Conservation (phyloP, 202 grass and related monocot genomes). For the Musa balbisiana region DNA sequence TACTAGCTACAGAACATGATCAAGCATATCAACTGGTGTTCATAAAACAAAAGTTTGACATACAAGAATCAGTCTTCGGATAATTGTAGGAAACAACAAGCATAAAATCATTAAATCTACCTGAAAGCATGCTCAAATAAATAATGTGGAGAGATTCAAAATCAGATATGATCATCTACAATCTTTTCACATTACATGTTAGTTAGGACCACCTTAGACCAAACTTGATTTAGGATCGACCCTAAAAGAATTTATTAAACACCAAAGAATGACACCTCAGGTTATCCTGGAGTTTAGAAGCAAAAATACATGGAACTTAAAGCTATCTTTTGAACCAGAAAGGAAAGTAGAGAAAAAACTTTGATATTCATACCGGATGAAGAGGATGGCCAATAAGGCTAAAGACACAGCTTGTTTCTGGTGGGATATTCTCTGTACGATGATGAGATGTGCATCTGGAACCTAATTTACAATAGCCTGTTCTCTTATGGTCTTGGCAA, state of each 20-base stretch:
- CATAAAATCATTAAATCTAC: background rate
- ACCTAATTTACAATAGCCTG: background rate
- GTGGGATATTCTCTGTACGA: background rate
- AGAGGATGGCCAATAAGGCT: constrained; percentile 3
- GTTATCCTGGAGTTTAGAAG: background rate
- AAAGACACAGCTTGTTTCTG: constrained; percentile 1
- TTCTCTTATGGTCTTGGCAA: constrained; percentile 2
- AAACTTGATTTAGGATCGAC: background rate
- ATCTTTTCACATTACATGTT: background rate
- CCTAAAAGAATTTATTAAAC: background rate
- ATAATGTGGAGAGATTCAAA: background rate
- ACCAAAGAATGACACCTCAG: background rate
- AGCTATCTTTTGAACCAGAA: background rate
- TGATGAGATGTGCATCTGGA: constrained; percentile 7
- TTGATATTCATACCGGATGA: background rate
- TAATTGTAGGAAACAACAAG: too few species aligned
- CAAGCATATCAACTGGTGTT: background rate
- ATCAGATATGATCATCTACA: background rate
- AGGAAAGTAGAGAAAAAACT: background rate
- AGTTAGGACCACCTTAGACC: background rate
- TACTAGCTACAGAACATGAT: background rate
- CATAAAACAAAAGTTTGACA: background rate
- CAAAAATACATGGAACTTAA: background rate
- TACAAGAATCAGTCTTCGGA: background rate
- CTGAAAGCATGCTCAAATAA: background rate